Conservation (phyloP, 1,284 basidiomycete genomes). For the Stereum hirsutum region DNA sequence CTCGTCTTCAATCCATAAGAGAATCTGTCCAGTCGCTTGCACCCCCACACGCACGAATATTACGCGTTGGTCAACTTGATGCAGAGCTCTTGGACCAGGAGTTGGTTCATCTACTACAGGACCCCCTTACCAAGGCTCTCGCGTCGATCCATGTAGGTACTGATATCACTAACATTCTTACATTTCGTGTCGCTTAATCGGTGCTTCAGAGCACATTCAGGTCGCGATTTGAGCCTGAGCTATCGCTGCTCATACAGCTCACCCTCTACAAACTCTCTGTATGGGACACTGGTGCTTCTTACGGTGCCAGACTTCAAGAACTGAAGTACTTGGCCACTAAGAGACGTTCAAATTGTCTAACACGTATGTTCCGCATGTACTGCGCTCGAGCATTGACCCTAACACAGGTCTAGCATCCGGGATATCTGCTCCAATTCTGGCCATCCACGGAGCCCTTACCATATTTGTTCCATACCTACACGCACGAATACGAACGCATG, state of each 20-base stretch:
- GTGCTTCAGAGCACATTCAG: constrained; percentile 48
- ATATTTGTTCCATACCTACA: constrained; percentile 77
- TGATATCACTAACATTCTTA: neutral
- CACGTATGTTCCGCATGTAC: constrained; percentile 23
- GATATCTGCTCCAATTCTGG: constrained; percentile 47
- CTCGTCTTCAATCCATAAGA: constrained; percentile 38
- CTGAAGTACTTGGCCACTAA: constrained; percentile 45
- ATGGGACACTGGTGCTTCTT: constrained; percentile 76
- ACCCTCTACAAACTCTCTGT: constrained; percentile 80
- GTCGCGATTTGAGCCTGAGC: constrained; percentile 72
- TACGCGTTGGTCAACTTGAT: constrained; percentile 89
- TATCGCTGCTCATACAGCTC: constrained; percentile 69
- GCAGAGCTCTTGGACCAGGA: constrained; percentile 90
- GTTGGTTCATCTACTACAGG: constrained; percentile 74
- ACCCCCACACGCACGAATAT: constrained; percentile 35
- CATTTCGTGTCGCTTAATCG: neutral
- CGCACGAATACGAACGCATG: constrained; percentile 63
- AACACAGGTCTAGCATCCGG: constrained; percentile 41
- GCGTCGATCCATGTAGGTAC: constrained; percentile 55
- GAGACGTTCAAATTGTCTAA: constrained; percentile 14
- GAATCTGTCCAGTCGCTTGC: constrained; percentile 23
- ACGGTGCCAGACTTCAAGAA: constrained; percentile 89
- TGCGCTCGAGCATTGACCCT: constrained; percentile 3
- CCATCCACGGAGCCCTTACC: constrained; percentile 68
- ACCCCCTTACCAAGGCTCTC: constrained; percentile 77